A percentile compares a stretch with the other conserved stretches of the same genome.
phyloP scores from a whole-genome alignment of 1,284 basidiomycete genomes.

The Tylopilus sp. region DNA sequence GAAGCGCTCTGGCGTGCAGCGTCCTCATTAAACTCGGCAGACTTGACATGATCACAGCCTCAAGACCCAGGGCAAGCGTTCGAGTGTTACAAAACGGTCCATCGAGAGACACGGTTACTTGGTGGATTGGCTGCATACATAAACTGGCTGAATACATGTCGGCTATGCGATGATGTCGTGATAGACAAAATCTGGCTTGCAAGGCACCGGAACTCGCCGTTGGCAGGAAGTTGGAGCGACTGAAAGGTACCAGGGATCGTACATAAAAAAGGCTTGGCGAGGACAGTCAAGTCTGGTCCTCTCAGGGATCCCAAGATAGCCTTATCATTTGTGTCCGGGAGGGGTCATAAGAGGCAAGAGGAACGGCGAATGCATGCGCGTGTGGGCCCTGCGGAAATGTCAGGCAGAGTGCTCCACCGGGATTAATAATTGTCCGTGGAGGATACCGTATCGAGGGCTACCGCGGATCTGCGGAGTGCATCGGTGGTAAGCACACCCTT shows the following conservation, averaged over 20 bases:
- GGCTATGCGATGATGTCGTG: constrained; percentile 13
- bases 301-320: constrained; percentile 32
- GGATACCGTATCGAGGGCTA: constrained; percentile 26
- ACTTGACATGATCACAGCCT: constrained; percentile 18
- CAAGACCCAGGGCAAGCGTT: constrained; percentile 9
- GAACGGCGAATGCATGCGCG: constrained; percentile 25
- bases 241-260: constrained; percentile 27
- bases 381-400: constrained; percentile 26
- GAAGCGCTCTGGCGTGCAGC: constrained; percentile 20
- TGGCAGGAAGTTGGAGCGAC: constrained; percentile 5
- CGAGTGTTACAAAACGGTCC: constrained; percentile 6
- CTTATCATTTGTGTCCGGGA: constrained; percentile 27
- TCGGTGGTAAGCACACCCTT: constrained; percentile 4
- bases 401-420: constrained; percentile 23
- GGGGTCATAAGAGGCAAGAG: constrained; percentile 29
- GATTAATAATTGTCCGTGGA: constrained; percentile 16
- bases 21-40: constrained; percentile 24
- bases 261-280: constrained; percentile 23
- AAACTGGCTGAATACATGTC: neutral
- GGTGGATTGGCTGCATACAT: constrained; percentile 12
- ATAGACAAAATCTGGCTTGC: constrained; percentile 9
- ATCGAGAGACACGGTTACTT: constrained; percentile 12
- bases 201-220: constrained; percentile 23
- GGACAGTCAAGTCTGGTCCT: constrained; percentile 25
- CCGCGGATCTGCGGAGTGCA: constrained; percentile 34